Evolutionary conservation across 2,329 filamentous ascomycete genomes (phyloP).

Genomic region (Alternaria sp.): DNA sequence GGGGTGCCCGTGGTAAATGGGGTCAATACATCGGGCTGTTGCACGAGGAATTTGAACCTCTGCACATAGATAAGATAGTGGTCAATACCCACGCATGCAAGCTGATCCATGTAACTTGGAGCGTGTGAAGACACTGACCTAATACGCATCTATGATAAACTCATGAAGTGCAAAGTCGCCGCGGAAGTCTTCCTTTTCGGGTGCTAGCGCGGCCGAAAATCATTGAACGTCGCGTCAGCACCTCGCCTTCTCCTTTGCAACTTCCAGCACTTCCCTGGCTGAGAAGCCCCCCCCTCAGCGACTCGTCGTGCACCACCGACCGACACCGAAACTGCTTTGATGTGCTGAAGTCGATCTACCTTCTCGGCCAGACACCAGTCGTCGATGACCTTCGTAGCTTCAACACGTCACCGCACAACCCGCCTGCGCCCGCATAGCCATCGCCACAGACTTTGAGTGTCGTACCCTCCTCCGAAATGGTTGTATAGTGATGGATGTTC

Average conservation of each 20-base stretch:
- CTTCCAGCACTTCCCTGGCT: background rate
- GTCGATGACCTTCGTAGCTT: background rate
- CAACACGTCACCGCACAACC: background rate
- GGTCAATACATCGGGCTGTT: no score
- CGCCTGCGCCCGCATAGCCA: background rate
- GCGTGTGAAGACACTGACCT: no score
- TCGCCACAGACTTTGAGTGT: background rate
- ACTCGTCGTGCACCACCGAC: background rate
- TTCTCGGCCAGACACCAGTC: no score
- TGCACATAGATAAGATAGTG: no score
- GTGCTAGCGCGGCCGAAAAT: background rate
- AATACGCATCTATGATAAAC: no score
- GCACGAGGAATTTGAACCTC: no score
- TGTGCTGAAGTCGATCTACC: background rate
- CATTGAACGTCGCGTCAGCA: background rate
- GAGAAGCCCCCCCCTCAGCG: background rate
- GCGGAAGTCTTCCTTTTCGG: background rate
- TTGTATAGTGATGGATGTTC: background rate
- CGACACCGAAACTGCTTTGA: background rate
- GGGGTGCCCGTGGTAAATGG: no score
- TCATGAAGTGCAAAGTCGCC: no score
- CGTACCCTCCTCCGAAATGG: background rate
- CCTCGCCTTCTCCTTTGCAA: background rate
- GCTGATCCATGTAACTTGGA: no score
- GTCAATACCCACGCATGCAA: no score